Evolutionary conservation across 2,329 filamentous ascomycete genomes (phyloP).

Genomic region (Hymenoscyphus fraxineus): DNA sequence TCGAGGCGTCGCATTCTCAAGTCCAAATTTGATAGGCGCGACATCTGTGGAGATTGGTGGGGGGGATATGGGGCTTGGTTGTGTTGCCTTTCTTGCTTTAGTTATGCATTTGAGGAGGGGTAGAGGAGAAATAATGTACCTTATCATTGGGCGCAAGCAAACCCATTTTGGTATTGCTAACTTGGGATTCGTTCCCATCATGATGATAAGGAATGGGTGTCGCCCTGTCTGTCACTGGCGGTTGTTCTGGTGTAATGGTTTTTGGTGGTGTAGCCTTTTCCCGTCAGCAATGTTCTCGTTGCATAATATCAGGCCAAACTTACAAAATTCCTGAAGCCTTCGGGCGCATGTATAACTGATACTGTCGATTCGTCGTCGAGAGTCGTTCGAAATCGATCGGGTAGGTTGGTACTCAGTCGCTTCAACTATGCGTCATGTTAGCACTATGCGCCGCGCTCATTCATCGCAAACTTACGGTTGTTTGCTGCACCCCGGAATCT

Average conservation of each 20-base stretch:
- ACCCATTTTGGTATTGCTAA: slow-evolving; percentile 19
- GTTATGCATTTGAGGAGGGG: neutral
- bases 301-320: slow-evolving; percentile 29
- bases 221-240: slow-evolving; percentile 25
- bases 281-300: slow-evolving; percentile 16
- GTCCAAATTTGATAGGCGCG: slow-evolving; percentile 59
- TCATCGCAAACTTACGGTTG: slow-evolving; percentile 23
- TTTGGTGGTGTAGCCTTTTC: slow-evolving; percentile 20
- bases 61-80: slow-evolving; percentile 41
- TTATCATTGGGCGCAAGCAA: slow-evolving; percentile 28
- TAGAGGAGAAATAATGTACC: slow-evolving; percentile 18
- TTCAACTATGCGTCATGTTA: slow-evolving; percentile 29
- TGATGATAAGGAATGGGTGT: slow-evolving; percentile 34
- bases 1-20: slow-evolving; percentile 71
- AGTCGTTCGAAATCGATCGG: slow-evolving; percentile 53
- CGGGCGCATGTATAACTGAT: slow-evolving; percentile 87
- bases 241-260: slow-evolving; percentile 20
- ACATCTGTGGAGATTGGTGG: slow-evolving; percentile 76
- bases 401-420: slow-evolving; percentile 47
- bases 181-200: slow-evolving; percentile 13
- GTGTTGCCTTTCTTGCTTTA: slow-evolving; percentile 25
- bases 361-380: slow-evolving; percentile 69
- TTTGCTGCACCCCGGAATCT: slow-evolving; percentile 31
- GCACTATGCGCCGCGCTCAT: slow-evolving; percentile 11
- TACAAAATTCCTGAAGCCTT: slow-evolving; percentile 80